Base-by-base conservation (phyloP, 176 grass and related monocot species). In the Tuctoria greenei region DNA sequence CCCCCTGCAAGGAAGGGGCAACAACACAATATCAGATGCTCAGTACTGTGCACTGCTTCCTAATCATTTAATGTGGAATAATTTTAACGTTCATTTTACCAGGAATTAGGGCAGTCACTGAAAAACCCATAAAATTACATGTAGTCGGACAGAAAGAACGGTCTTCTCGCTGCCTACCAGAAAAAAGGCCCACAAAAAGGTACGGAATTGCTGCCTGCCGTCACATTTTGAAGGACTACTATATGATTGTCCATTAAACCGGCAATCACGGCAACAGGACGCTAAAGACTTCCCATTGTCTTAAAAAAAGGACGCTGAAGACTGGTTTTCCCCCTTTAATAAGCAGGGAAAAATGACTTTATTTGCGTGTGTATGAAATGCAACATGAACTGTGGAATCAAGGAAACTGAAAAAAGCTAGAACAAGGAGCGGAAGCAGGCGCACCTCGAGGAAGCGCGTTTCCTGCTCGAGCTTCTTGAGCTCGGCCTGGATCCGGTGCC, bases 391-490 rank as follows among this genome's bases (percentile, higher is more conserved):
- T 4, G 13, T 5, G 58, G 42, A 76, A 49, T 52, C 17, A 42
- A 25, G 34, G 51, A 71, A 35, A 26, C 55, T 2, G 27, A 15
- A 63, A 64, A 15, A 63, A 64, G 26, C 11, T 2, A 37, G 66
- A 37, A 20, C 1, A 26, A 57, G 13, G 20, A 50, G 6, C 3
- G 25, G 18, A 44, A 20, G 3, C 17, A 6, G 67, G 51, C 79
- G 5, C 34, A 91, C 88, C 79, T 90, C 79, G 69, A 90, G 75
- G 61, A 90, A 90, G 57, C 83, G 88, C 18, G 88, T 69, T 69
- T 86, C 88, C 64, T 86, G 83, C 69, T 86, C 88, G 73, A 90
- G 84, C 71, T 86, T 86, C 83, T 86, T 86, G 88, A 90, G 88
- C 70, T 86, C 88, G 35, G 88, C 88, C 75, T 74, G 80, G 83